Evolutionary conservation across 2,329 filamentous ascomycete species (phyloP).

Genomic region (Aspergillus chevalieri): DNA sequence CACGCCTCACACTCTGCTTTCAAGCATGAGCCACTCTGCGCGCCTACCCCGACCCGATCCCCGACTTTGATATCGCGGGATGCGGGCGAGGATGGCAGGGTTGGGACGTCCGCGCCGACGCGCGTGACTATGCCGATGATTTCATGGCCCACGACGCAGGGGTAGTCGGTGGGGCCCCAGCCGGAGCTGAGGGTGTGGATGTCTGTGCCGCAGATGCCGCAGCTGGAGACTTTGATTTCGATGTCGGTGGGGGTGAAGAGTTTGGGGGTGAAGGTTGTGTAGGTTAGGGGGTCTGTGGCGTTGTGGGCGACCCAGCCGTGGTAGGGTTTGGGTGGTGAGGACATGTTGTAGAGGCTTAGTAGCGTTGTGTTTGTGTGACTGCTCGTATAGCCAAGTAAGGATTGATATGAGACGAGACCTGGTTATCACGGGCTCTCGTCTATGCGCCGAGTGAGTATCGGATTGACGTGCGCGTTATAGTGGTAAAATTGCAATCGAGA

Average conservation of each 20-base stretch:
- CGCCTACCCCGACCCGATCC: conserved; percentile 59
- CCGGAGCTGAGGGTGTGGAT: conserved; percentile 53
- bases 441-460: too few species aligned
- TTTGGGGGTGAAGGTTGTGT: conserved; percentile 35
- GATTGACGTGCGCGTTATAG: too few species aligned
- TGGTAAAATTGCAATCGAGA: too few species aligned
- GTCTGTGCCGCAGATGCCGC: conserved; percentile 61
- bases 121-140: conserved; percentile 56
- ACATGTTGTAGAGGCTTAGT: not conserved
- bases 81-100: conserved; percentile 16
- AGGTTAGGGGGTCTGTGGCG: conserved; percentile 26
- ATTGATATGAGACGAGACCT: not conserved
- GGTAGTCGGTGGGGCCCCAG: conserved; percentile 37
- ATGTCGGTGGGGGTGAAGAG: conserved; percentile 55
- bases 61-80: conserved; percentile 48
- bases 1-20: conserved; percentile 37
- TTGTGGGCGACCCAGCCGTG: conserved; percentile 36
- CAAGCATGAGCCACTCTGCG: conserved; percentile 53
- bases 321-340: conserved; percentile 24
- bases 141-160: conserved; percentile 57
- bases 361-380: too few species aligned
- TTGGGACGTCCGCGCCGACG: conserved; percentile 41
- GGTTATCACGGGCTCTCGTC: too few species aligned
- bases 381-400: too few species aligned
- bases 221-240: conserved; percentile 61